A percentile compares a stretch with the other conserved stretches of the same genome.
phyloP scores from a whole-genome alignment of 305 asterid species.

The Salvia sclarea region DNA sequence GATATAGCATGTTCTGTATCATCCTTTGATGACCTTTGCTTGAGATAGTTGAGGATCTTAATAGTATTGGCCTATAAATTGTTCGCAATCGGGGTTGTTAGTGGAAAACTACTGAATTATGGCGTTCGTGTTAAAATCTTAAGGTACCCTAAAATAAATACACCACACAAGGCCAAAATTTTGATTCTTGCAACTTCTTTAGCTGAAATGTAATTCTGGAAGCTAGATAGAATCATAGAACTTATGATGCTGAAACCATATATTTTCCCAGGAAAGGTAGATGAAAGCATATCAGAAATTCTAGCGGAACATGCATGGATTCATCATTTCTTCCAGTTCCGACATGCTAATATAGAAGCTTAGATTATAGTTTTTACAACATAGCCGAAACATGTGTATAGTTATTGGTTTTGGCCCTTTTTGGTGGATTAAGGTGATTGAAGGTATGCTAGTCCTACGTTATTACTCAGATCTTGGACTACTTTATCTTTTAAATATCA shows the following conservation, averaged over 20 bases:
- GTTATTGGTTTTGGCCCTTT: too few relatives aligned
- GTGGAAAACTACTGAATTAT: background rate
- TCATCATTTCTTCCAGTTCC: background rate
- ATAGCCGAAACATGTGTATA: background rate
- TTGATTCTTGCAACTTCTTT: slow-evolving; percentile 1
- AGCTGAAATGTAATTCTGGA: background rate
- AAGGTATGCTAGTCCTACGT: background rate
- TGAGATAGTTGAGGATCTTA: slow-evolving; percentile 15
- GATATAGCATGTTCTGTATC: background rate
- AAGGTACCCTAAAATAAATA: slow-evolving; percentile 16
- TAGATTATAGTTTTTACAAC: too few relatives aligned
- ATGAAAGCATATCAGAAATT: background rate
- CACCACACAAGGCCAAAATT: background rate
- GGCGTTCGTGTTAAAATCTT: background rate
- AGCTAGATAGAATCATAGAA: too few relatives aligned
- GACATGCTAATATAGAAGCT: too few relatives aligned
- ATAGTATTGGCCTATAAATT: slow-evolving; percentile 3
- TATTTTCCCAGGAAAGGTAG: background rate
- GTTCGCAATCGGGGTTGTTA: background rate
- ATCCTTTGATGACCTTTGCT: background rate
- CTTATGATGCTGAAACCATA: too few relatives aligned
- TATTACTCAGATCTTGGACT: background rate
- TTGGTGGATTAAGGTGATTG: background rate
- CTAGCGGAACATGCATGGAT: background rate
- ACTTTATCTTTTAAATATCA: too few relatives aligned